Percentiles rank a stretch among this genome's conserved stretches.
These are phyloP conservation scores for Suillus ampliporus DNA, from an alignment of 768 basidiomycete genomes.

Conservation along the genomic window DNA sequence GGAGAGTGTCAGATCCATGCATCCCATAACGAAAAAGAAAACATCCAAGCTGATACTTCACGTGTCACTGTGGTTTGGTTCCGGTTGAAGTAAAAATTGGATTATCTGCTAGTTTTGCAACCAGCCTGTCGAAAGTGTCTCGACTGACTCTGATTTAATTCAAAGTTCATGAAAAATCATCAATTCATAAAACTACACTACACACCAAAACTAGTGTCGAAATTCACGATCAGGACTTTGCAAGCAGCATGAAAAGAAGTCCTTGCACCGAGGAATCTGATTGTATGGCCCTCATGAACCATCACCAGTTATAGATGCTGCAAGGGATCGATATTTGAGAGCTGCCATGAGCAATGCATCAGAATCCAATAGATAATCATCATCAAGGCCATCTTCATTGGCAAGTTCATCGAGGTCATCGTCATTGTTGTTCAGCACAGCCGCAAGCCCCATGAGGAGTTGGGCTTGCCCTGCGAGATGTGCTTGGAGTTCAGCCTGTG, in stretches of 20 bases:
- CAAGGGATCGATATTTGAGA: background rate
- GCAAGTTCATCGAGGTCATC: background rate
- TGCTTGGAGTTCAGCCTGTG: background rate
- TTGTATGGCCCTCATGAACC: constrained; percentile 17
- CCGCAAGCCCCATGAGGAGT: background rate
- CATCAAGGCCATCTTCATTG: background rate
- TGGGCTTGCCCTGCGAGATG: background rate
- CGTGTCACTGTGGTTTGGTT: no score
- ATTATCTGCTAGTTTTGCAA: no score
- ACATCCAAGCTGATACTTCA: no score
- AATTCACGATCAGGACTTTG: no score
- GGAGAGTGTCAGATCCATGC: no score
- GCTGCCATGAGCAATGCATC: background rate
- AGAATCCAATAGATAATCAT: background rate
- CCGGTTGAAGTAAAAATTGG: no score
- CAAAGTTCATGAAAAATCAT: no score
- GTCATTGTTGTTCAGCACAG: background rate
- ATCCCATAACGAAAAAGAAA: no score
- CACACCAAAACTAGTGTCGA: no score
- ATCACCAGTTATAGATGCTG: constrained; percentile 9
- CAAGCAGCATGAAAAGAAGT: constrained; percentile 16
- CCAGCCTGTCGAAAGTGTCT: no score
- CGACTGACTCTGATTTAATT: no score
- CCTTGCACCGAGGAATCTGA: constrained; percentile 16
- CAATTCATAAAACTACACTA: no score